phyloP scores from a whole-genome alignment of 371 early-diverging fungal species.

The Actinomortierella ambigua region DNA sequence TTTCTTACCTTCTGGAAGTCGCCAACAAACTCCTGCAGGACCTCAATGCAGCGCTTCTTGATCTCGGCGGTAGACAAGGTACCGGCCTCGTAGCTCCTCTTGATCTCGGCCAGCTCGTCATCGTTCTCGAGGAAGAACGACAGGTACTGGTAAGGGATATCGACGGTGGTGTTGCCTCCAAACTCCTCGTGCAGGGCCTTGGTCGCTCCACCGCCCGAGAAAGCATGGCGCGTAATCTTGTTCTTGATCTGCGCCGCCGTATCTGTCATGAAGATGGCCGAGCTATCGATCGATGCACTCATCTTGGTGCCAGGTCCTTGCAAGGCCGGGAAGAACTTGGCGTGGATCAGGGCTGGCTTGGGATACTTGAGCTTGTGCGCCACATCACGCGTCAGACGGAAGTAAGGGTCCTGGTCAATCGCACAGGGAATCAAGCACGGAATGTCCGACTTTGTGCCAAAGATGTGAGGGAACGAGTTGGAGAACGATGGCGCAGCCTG shows the following conservation, averaged over 20 bases:
- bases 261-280: conserved; percentile 97
- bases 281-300: conserved; percentile 92
- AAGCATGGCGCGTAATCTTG: conserved; percentile 98
- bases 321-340: conserved; percentile 98
- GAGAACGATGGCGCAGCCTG: conserved; percentile 97
- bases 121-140: conserved; percentile 98
- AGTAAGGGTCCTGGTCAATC: conserved; percentile 99
- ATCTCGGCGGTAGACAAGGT: conserved; percentile 92
- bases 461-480: conserved; percentile 95
- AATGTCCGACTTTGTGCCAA: conserved; percentile 87
- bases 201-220: conserved; percentile 96
- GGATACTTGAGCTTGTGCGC: conserved; percentile 93
- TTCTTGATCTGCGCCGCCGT: conserved; percentile 95
- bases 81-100: conserved; percentile 85
- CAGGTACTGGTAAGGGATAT: conserved; percentile 97
- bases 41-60: conserved; percentile 93
- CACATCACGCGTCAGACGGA: conserved; percentile 99
- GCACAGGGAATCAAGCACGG: conserved; percentile 99
- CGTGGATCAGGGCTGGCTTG: conserved; percentile 96
- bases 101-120: conserved; percentile 81
- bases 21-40: conserved; percentile 84
- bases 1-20: conserved; percentile 77
- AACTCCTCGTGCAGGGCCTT: conserved; percentile 87
- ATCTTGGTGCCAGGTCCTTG: conserved; percentile 98
- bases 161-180: conserved; percentile 98